A percentile compares a stretch with the other conserved stretches of the same genome.
Conservation (phyloP, 2,329 filamentous ascomycete species). For the Fusarium subglutinans region DNA sequence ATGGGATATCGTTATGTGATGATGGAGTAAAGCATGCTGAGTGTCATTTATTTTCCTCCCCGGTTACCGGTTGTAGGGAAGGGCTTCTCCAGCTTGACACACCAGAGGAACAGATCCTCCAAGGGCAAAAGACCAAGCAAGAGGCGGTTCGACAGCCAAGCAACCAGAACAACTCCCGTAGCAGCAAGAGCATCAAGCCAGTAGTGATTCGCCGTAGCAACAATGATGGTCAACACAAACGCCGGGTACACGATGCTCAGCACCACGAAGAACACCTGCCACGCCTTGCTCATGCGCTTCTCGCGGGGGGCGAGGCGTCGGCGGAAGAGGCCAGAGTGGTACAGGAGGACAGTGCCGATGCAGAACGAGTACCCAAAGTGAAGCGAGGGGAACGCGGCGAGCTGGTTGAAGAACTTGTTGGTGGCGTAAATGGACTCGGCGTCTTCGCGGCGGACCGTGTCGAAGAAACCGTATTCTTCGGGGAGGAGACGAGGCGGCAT, state of each 20-base stretch:
- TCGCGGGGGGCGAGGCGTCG: conserved; percentile 42
- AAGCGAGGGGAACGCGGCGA: conserved; percentile 67
- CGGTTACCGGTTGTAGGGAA: conserved; percentile 56
- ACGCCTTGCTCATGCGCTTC: conserved; percentile 43
- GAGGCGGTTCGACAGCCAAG: conserved; percentile 62
- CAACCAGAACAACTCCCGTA: conserved; percentile 66
- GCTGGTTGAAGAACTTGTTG: conserved; percentile 65
- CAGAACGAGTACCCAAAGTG: conserved; percentile 66
- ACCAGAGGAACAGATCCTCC: conserved; percentile 73
- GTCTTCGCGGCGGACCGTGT: conserved; percentile 60
- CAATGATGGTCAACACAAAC: conserved; percentile 65
- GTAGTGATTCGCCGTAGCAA: conserved; percentile 71
- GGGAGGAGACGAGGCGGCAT: conserved; percentile 67
- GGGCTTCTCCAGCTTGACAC: conserved; percentile 71
- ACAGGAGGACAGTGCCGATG: conserved; percentile 62
- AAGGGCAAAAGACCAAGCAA: conserved; percentile 69
- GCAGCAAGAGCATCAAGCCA: conserved; percentile 74
- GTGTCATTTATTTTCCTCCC: conserved; percentile 18
- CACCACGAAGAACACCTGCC: conserved; percentile 41
- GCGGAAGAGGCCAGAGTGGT: conserved; percentile 60
- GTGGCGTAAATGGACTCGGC: conserved; percentile 70
- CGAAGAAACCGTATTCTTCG: conserved; percentile 65
- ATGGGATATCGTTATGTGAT: conserved; percentile 1
- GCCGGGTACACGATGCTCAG: conserved; percentile 62
- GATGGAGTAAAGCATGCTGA: not conserved